Evolutionary conservation across 495 filamentous ascomycete genomes (phyloP), one percentile per base, ranked within the genome.

Genomic region (Talaromyces nanjingensis): DNA sequence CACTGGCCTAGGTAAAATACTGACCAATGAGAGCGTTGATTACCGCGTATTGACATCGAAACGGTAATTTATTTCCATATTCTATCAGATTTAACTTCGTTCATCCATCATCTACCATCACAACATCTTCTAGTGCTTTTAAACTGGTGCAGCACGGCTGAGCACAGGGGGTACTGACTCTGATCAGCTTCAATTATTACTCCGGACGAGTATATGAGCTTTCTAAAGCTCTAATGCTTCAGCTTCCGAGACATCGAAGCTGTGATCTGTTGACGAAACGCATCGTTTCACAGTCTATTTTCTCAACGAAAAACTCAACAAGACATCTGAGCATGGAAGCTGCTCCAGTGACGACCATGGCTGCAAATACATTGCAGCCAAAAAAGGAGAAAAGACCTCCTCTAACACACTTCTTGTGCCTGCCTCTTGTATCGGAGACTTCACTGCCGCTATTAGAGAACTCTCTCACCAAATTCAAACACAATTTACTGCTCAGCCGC

Each of bases 391-490:
- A 76, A 67, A 64, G 66, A 18, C 77, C 80, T 18, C 77, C 75
- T 18, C 81, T 90, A n/a, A 97, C 93, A 0, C 93, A 97, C 73
- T 96, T 96, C 72, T 84, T 97, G 42, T 93, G 90, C 74, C 73
- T 97, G 59, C 91, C 93, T 9, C 86, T 96, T 65, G 79, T 89
- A 63, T 91, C 84, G 29, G 27, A 75, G 0, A 37, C 70, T 16
- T 91, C 90, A 1, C 78, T 86, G 14, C 80, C 82, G 0, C 86
- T 91, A 65, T 81, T 96, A 3, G 76, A 86, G 33, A 66, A 70
- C 14, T 84, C 84, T 2, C 73, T 96, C 18, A 73, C 77, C 3
- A 61, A 74, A 20, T 94, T 97, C 71, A 81, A 77, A 58, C 69
- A 79, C 9, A 82, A 87, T 39, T 77, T 89, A 42, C 70, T 70